Evolutionary conservation across 139 green algal genomes (phyloP).

Genomic region (Coelastrella sp.): DNA sequence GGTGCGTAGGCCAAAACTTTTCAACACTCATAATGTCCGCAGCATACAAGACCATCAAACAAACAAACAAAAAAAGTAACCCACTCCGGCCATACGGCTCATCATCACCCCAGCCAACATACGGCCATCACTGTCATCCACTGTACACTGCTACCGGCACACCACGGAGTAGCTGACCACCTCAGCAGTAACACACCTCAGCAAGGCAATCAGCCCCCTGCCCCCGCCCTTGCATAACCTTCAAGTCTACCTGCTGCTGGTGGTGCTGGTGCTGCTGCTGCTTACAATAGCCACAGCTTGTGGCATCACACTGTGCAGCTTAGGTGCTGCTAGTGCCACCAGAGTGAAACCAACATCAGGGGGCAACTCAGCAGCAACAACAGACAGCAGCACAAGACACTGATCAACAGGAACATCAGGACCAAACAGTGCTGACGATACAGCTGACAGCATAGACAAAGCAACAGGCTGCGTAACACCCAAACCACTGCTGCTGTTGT

Average conservation of each 20-base stretch:
- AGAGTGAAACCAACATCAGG: conserved; percentile 2
- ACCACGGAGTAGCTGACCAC: no score
- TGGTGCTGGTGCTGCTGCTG: background rate
- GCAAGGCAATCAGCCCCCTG: no score
- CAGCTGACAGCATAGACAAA: background rate
- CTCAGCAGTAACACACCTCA: no score
- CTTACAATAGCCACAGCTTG: conserved; percentile 27
- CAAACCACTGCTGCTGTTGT: background rate
- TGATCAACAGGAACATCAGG: conserved; percentile 25
- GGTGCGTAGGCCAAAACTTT: no score
- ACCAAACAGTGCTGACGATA: conserved; percentile 9
- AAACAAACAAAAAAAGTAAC: no score
- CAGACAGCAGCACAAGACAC: conserved; percentile 31
- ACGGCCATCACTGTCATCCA: no score
- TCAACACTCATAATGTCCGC: no score
- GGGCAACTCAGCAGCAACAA: background rate
- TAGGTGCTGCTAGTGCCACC: background rate
- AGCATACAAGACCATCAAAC: no score
- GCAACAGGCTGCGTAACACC: background rate
- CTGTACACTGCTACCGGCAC: no score
- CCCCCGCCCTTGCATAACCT: no score
- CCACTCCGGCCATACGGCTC: no score
- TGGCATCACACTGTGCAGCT: conserved; percentile 42
- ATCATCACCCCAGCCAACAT: no score
- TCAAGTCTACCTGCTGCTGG: background rate